Percentiles rank a stretch among this genome's conserved stretches.
phyloP scores from a whole-genome alignment of 352 stramenopile genomes.

The Sclerospora graminicola region DNA sequence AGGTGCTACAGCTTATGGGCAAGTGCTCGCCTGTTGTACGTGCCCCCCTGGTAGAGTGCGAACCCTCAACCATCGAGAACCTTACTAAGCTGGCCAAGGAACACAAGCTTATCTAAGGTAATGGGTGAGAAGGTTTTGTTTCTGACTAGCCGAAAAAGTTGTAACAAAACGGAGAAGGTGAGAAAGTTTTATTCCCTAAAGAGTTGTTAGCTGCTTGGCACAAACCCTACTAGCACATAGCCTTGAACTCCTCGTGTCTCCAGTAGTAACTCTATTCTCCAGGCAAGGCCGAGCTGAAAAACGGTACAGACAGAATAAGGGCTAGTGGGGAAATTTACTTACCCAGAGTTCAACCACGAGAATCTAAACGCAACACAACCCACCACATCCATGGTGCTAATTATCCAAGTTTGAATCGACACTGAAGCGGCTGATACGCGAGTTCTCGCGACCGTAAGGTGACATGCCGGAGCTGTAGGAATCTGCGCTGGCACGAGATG shows the following conservation, averaged over 20 bases:
- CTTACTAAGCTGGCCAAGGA: constrained; percentile 56
- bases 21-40: constrained; percentile 74
- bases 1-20: constrained; percentile 80
- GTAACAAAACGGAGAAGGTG: too few relatives aligned
- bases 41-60: constrained; percentile 64
- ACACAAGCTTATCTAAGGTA: constrained; percentile 61
- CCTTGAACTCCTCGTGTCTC: too few relatives aligned
- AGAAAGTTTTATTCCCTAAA: too few relatives aligned
- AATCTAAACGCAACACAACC: too few relatives aligned
- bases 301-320: too few relatives aligned
- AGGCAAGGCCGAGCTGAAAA: too few relatives aligned
- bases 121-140: constrained; percentile 3
- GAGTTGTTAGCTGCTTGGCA: too few relatives aligned
- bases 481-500: constrained; percentile 40
- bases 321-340: too few relatives aligned
- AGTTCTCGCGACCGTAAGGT: constrained; percentile 48
- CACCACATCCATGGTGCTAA: neutral
- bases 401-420: constrained; percentile 26
- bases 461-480: constrained; percentile 62
- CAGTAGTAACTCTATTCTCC: too few relatives aligned
- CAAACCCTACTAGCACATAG: too few relatives aligned
- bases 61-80: constrained; percentile 48
- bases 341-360: too few relatives aligned
- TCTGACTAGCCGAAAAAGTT: constrained; percentile 6
- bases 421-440: constrained; percentile 52